Conservation (phyloP, 257 asterid genomes). For the Agastache rugosa region DNA sequence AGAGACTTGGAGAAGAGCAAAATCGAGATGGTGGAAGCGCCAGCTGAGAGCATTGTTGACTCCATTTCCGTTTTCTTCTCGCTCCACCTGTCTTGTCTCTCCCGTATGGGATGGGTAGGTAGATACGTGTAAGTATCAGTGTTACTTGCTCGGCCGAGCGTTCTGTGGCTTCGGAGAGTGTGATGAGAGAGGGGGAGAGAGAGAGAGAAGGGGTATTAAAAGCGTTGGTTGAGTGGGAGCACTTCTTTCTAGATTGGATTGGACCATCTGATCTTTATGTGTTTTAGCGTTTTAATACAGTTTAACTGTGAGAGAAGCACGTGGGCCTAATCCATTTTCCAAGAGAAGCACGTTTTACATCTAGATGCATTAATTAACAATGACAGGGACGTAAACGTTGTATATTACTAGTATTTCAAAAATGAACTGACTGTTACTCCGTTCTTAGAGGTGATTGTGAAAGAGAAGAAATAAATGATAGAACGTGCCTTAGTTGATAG, state of each 20-base stretch:
- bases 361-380: not conserved
- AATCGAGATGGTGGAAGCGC: constrained; percentile 52
- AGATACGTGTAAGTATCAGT: constrained; percentile 16
- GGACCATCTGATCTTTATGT: not conserved
- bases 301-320: constrained; percentile 5
- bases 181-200: not conserved
- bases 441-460: too few species aligned
- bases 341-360: constrained; percentile 33
- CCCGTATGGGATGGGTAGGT: not conserved
- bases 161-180: constrained; percentile 10
- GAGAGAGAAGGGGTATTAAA: not conserved
- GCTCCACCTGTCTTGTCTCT: constrained; percentile 17
- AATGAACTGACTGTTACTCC: too few species aligned
- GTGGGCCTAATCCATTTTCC: constrained; percentile 25
- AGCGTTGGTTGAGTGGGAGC: not conserved
- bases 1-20: constrained; percentile 54
- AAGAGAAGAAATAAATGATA: not conserved
- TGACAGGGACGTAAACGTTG: too few species aligned
- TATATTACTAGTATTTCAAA: too few species aligned
- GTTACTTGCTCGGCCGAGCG: constrained; percentile 23
- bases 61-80: constrained; percentile 58
- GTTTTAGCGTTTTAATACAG: not conserved
- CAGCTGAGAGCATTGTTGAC: constrained; percentile 54
- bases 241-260: not conserved
- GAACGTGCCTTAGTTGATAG: not conserved